phyloP scores from a whole-genome alignment of 495 filamentous ascomycete genomes.

The Paragyromitra xinjiangensis region DNA sequence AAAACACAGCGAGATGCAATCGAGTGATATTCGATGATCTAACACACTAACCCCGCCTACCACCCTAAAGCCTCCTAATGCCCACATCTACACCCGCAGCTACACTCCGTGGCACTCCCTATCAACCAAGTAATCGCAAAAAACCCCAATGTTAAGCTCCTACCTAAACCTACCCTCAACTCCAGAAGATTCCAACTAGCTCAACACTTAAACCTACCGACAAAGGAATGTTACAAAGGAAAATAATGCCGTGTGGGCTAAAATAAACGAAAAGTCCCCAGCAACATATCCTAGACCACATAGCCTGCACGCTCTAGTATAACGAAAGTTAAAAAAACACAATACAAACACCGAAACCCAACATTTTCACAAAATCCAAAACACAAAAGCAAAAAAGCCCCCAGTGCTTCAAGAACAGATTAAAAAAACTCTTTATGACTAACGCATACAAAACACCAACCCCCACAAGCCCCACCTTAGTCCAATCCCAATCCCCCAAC shows the following conservation, averaged over 20 bases:
- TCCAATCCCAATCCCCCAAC: not conserved
- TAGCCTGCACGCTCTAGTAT: not conserved
- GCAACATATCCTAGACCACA: not conserved
- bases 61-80: too few relatives aligned
- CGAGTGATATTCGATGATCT: not conserved
- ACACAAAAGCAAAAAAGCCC: not conserved
- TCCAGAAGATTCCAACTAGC: not conserved
- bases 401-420: not conserved
- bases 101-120: too few relatives aligned
- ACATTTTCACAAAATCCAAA: slow-evolving; percentile 3
- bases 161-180: too few relatives aligned
- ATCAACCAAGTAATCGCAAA: too few relatives aligned
- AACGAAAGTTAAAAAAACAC: not conserved
- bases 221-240: not conserved
- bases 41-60: not conserved
- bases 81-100: too few relatives aligned
- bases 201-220: not conserved
- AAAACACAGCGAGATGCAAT: not conserved
- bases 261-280: not conserved
- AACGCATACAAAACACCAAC: slow-evolving; percentile 10
- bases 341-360: not conserved
- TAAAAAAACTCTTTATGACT: slow-evolving; percentile 5
- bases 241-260: too few relatives aligned
- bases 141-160: too few relatives aligned
- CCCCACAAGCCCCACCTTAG: too few relatives aligned